Percentiles rank a stretch among this genome's conserved stretches.
These are phyloP conservation scores for Mycocalia duriaeana DNA, from an alignment of 1,284 basidiomycete species.

Conservation along the genomic window DNA sequence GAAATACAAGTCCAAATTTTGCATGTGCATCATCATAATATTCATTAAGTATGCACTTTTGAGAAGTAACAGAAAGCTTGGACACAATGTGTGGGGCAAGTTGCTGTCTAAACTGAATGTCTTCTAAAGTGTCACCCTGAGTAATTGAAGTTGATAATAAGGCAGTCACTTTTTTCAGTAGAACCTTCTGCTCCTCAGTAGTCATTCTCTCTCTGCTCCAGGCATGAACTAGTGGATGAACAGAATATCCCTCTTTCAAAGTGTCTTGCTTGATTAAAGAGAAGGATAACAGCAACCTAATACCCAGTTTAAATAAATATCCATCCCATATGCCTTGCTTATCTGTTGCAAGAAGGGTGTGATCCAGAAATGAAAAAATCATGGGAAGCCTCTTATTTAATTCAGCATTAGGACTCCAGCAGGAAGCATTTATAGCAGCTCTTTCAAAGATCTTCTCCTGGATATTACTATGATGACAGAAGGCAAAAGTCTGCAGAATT, in stretches of 20 bases:
- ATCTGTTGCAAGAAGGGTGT: not conserved
- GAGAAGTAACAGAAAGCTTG: not conserved
- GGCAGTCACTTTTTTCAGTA: not conserved
- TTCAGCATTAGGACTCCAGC: not conserved
- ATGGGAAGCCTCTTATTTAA: not conserved
- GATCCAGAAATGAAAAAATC: not conserved
- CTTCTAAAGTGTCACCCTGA: not conserved
- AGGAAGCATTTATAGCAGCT: conserved; percentile 1
- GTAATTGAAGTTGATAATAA: not conserved
- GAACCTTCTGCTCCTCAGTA: not conserved
- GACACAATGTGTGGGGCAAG: not conserved
- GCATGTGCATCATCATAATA: conserved; percentile 1
- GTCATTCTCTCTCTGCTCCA: not conserved
- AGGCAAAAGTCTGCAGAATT: conserved; percentile 2
- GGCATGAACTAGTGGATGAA: conserved; percentile 1
- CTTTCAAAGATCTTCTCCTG: not conserved
- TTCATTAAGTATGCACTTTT: not conserved
- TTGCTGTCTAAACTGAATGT: not conserved
- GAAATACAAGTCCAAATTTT: not conserved
- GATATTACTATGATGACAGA: conserved; percentile 6
- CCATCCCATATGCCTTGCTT: not conserved
- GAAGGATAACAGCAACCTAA: not conserved
- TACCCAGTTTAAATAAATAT: not conserved
- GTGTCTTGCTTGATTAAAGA: not conserved
- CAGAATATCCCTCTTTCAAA: not conserved